Evolutionary conservation across 108 stramenopile species (phyloP).

Genomic region (Mediolabrus comicus): DNA sequence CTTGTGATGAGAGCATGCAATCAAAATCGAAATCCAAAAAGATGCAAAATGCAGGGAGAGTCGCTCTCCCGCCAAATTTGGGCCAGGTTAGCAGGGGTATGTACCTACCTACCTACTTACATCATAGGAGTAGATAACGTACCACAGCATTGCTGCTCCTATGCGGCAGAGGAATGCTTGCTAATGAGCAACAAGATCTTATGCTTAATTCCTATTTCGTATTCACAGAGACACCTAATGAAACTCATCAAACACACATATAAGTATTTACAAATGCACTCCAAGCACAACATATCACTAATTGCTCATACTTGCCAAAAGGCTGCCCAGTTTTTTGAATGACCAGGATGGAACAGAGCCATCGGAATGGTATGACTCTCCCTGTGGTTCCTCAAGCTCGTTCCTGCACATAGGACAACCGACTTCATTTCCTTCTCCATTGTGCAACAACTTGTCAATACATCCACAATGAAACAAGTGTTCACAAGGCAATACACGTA

Average conservation of each 20-base stretch:
- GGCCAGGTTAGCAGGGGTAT: too few relatives aligned
- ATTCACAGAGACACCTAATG: not conserved
- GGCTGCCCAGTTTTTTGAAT: slow-evolving; percentile 39
- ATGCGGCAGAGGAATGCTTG: too few relatives aligned
- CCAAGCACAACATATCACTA: not conserved
- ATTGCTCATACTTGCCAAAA: slow-evolving; percentile 14
- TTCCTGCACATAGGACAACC: slow-evolving; percentile 84
- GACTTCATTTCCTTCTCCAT: slow-evolving; percentile 54
- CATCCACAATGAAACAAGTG: slow-evolving; percentile 85
- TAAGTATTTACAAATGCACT: too few relatives aligned
- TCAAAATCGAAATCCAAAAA: too few relatives aligned
- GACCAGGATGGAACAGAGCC: slow-evolving; percentile 76
- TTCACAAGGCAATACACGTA: slow-evolving; percentile 83
- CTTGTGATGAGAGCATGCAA: too few relatives aligned
- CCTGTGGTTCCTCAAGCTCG: not conserved
- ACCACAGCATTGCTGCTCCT: too few relatives aligned
- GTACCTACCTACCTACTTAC: too few relatives aligned
- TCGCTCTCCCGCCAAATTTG: too few relatives aligned
- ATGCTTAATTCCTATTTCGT: not conserved
- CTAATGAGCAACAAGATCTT: not conserved
- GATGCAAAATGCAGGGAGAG: too few relatives aligned
- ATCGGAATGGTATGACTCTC: slow-evolving; percentile 24
- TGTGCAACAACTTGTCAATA: slow-evolving; percentile 78
- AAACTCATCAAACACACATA: too few relatives aligned
- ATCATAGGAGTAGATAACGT: too few relatives aligned